These are phyloP conservation scores for Yamadazyma triangularis DNA, from an alignment of 1,139 yeast species.

Conservation along the genomic window DNA sequence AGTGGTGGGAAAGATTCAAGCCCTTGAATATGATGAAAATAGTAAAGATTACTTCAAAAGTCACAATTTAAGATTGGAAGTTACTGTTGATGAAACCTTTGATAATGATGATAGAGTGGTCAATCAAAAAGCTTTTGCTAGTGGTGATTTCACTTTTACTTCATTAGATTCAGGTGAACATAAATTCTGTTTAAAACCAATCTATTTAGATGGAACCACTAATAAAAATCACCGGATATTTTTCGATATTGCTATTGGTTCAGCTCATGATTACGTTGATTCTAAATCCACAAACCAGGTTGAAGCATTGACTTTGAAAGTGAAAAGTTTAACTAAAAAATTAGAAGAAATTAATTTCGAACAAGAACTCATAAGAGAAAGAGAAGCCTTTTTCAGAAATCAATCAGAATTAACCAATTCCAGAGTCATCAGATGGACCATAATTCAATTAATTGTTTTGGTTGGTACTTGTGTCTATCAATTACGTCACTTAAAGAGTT, in stretches of 20 bases:
- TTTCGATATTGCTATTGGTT: conserved; percentile 46
- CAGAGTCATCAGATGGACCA: conserved; percentile 44
- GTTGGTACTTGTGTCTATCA: conserved; percentile 47
- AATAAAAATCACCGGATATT: conserved; percentile 36
- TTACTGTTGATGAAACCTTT: conserved; percentile 43
- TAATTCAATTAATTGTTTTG: conserved; percentile 44
- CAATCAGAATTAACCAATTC: conserved; percentile 45
- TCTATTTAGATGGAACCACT: conserved; percentile 31
- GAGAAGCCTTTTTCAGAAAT: conserved; percentile 46
- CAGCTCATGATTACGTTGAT: conserved; percentile 45
- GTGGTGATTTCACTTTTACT: conserved; percentile 41
- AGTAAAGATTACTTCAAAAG: conserved; percentile 26
- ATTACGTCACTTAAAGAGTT: conserved; percentile 47
- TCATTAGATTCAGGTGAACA: conserved; percentile 46
- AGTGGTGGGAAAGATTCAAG: conserved; percentile 44
- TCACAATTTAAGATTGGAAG: conserved; percentile 30
- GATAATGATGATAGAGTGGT: conserved; percentile 45
- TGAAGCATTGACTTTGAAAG: conserved; percentile 36
- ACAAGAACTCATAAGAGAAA: conserved; percentile 44
- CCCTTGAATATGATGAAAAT: conserved; percentile 31
- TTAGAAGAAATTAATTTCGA: conserved; percentile 43
- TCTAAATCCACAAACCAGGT: conserved; percentile 43
- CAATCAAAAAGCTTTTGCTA: conserved; percentile 33
- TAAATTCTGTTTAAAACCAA: conserved; percentile 44
- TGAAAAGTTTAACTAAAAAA: conserved; percentile 37